phyloP scores from a whole-genome alignment of 768 basidiomycete genomes.

The Suillus paluster region DNA sequence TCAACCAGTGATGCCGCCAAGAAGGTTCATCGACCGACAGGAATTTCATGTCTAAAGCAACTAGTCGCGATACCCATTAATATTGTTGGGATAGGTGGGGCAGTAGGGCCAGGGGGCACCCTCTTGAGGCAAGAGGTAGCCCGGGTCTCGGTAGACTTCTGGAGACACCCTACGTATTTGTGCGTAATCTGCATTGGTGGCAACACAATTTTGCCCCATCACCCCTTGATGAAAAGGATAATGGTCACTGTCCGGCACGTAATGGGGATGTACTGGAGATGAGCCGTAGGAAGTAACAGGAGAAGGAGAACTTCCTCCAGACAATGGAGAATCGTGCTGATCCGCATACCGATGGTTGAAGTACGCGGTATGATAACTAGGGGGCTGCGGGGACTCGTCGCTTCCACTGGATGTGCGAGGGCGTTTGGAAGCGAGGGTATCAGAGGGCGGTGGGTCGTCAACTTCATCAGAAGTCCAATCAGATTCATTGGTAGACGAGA shows the following conservation, averaged over 20 bases:
- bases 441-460: conserved; percentile 15
- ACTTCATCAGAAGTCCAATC: conserved; percentile 19
- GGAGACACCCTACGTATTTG: neutral
- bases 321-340: conserved; percentile 2
- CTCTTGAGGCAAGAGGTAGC: neutral
- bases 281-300: neutral
- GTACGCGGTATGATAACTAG: neutral
- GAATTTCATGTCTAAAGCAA: neutral
- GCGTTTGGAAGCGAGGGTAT: conserved; percentile 16
- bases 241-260: neutral
- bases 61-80: neutral
- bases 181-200: neutral
- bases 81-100: neutral
- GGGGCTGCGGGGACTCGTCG: neutral
- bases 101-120: neutral
- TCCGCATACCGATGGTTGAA: neutral
- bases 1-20: neutral
- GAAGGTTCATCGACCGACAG: neutral
- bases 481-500: conserved; percentile 13
- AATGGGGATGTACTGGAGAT: neutral
- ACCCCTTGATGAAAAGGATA: neutral
- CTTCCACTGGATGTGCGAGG: conserved; percentile 12
- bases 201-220: neutral
- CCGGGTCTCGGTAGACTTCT: neutral
- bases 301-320: conserved; percentile 5